These are phyloP conservation scores for Chalciporus chontae DNA, from an alignment of 768 basidiomycete species.

Conservation along the genomic window DNA sequence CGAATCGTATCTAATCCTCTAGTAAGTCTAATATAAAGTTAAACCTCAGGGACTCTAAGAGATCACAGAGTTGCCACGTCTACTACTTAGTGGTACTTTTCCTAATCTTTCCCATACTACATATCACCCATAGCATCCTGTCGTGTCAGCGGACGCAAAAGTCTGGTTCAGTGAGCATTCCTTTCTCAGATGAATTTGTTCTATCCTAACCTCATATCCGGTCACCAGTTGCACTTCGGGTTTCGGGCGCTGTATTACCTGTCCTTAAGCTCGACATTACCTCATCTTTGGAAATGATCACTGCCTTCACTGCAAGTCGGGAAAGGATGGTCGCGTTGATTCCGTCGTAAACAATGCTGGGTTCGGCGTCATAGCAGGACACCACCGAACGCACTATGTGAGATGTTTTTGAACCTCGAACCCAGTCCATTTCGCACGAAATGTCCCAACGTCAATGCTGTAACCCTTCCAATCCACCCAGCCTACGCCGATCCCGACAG, in stretches of 20 bases:
- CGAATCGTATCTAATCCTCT: no score
- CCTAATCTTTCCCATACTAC: no score
- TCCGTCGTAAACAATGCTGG: conserved; percentile 31
- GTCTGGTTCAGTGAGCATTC: conserved; percentile 22
- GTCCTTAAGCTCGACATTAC: conserved; percentile 41
- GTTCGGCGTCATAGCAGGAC: conserved; percentile 18
- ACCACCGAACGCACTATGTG: conserved; percentile 33
- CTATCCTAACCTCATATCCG: conserved; percentile 7
- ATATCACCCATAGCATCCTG: no score
- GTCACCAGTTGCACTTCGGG: conserved; percentile 42
- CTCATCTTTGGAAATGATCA: conserved; percentile 24
- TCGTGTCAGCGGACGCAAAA: conserved; percentile 2
- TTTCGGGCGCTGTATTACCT: conserved; percentile 34
- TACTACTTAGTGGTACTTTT: no score
- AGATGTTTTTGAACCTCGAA: conserved; percentile 30
- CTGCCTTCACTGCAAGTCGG: conserved; percentile 32
- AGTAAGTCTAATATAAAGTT: no score
- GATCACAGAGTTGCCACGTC: no score
- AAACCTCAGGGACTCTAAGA: no score
- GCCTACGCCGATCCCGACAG: conserved; percentile 13
- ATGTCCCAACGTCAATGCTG: neutral
- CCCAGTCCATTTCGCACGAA: conserved; percentile 3
- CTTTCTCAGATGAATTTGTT: neutral
- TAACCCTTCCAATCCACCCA: conserved; percentile 6
- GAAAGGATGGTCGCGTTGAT: conserved; percentile 28